Evolutionary conservation across 768 basidiomycete species (phyloP), one percentile per base, ranked within the genome.

Genomic region (Termitomyces sp.): DNA sequence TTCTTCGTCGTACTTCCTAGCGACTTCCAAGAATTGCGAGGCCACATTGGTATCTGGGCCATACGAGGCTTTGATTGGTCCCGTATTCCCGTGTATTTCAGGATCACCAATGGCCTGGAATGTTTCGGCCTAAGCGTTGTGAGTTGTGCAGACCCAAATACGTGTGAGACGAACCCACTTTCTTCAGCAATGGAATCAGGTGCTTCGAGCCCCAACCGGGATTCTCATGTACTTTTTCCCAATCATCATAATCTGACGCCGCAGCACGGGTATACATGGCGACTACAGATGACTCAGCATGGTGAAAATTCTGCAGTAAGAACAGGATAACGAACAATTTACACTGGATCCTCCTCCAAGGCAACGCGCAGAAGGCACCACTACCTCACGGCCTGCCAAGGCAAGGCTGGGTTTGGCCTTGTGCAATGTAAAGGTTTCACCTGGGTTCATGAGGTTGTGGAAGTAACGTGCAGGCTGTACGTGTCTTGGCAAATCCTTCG

Each of bases 211-310:
- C 76, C 88, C 88, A 89, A 1, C 86, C 87, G 1, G 79, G 70
- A 67, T 88, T 87, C 4, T 75, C 76, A 31, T 82, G 70, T 2
- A 74, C 68, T 1, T 61, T 72, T 66, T 82, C 80, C 87, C 87
- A 88, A 54, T 83, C 83, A 63, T 89, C 84, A 52, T 83, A 87
- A 67, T 89, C 88, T 0, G 86, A 87, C 1, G 84, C 81, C 8
- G 83, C 71, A 14, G 84, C 81, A 31, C 87, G 80, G 0, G 79
- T 82, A 63, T 87, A 88, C 76, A 83, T 77, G 68, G 78, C 77
- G 61, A 80, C 80, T 82, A 38, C 29, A 9, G 14, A 15, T 34
- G 7, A 6, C 12, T 53, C 5, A 43, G 4, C 12, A 14, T 11
- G 4, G 48, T 42, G 11, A n/a, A 20, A 38, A 29, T 12, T 1